Evolutionary conservation across 148 eudicot species (phyloP), one percentile per base, ranked within the genome.

Genomic region (Spergularia bocconei): DNA sequence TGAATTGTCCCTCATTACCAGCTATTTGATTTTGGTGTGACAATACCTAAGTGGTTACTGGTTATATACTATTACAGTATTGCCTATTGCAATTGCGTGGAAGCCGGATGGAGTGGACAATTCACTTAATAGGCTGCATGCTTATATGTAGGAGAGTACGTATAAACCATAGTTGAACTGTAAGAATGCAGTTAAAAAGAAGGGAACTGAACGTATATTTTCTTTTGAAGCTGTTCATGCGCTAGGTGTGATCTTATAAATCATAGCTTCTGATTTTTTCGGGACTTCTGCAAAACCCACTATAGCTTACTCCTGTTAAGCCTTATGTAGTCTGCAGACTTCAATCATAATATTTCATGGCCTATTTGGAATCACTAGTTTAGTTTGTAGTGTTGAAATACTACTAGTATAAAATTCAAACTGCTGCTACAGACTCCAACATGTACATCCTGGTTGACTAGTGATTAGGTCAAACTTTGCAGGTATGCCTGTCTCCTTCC

Each of bases 401-500:
- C 21, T 20, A 21, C 3, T 68, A 48, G 71, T 21, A 50, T 51
- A 19, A 48, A 55, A 38, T 16, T 29, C 21, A 16, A 25, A 53
- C 13, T 29, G 19, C 44, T 73, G 44, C 11, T 50, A 25, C 23
- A 0, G 3, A 19, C 20, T 13, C 5, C 4, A 52, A 74, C 3
- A 33, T 63, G 13, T 57, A 16, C 20, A 0, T 52, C 62, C 36
- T 12, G 52, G 53, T 14, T 70, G 58, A 70, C 70, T 20, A 11
- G 36, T 52, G 44, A 48, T 48, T 17, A 25, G 39, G 15, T 69
- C 21, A 14, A 77, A 36, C 75, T 67, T 62, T 81, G 83, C 84
- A 94, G 98, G 90, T 91, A 83, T 86, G 93, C 93, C 16, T 82
- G 81, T 75, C 86, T 81, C 74, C 87, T 85, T 79, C 91, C 90